These are phyloP conservation scores for Sarocladium kiliense DNA, from an alignment of 2,329 filamentous ascomycete genomes.

Conservation along the genomic window DNA sequence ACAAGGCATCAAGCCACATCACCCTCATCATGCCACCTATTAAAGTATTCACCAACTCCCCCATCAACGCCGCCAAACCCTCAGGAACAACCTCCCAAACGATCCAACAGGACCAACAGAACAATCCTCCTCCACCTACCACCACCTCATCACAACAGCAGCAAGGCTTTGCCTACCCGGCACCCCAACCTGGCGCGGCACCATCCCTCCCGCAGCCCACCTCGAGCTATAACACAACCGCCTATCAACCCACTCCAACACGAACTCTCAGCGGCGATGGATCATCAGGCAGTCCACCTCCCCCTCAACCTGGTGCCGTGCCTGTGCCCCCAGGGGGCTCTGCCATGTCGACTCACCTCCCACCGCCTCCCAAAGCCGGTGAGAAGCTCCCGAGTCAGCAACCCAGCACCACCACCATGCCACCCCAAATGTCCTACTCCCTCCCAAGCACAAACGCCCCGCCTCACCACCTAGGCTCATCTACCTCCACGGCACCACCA, in stretches of 20 bases:
- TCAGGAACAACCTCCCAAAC: slow-evolving; percentile 44
- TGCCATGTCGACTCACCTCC: slow-evolving; percentile 24
- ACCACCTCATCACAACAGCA: slow-evolving; percentile 15
- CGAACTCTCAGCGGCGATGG: slow-evolving; percentile 18
- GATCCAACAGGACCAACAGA: slow-evolving; percentile 10
- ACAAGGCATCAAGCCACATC: neutral
- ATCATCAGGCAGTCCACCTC: slow-evolving; percentile 33
- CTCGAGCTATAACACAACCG: slow-evolving; percentile 15
- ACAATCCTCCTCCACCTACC: slow-evolving; percentile 24
- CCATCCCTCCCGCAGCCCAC: slow-evolving; percentile 32
- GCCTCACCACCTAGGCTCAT: slow-evolving; percentile 36
- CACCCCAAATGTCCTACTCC: slow-evolving; percentile 44
- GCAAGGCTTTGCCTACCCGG: slow-evolving; percentile 27
- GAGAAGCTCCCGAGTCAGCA: slow-evolving; percentile 34
- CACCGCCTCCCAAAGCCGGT: slow-evolving; percentile 47
- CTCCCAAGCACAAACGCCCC: slow-evolving; percentile 26
- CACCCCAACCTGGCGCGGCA: slow-evolving; percentile 41
- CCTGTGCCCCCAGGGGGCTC: slow-evolving; percentile 35
- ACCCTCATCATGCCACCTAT: slow-evolving; percentile 51
- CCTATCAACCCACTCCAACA: slow-evolving; percentile 39
- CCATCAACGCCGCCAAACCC: slow-evolving; percentile 53
- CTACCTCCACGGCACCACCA: slow-evolving; percentile 31
- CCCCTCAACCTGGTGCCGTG: slow-evolving; percentile 53
- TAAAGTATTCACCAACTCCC: slow-evolving; percentile 53
- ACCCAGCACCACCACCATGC: slow-evolving; percentile 31